Conservation (phyloP, 371 early-diverging fungal genomes). For the Mortierella sp. region DNA sequence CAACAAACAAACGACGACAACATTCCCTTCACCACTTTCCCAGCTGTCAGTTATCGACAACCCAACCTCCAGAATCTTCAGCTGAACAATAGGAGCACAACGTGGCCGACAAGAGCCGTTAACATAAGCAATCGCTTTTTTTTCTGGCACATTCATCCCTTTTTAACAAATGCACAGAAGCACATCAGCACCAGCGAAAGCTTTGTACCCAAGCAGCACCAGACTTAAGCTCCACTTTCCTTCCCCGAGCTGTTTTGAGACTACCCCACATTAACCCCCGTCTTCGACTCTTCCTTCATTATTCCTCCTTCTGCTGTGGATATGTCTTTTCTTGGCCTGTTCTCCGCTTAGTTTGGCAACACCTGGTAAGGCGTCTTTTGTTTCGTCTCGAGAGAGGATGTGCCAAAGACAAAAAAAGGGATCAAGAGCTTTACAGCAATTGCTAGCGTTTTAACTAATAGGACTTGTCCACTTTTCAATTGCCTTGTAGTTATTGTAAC, state of each 20-base stretch:
- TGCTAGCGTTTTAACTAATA: not conserved
- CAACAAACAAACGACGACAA: not conserved
- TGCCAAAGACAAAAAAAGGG: not conserved
- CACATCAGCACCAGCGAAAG: not conserved
- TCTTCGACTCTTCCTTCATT: constrained; percentile 4
- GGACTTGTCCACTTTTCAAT: constrained; percentile 9
- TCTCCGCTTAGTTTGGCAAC: constrained; percentile 83
- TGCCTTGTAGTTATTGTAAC: constrained; percentile 86
- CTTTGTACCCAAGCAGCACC: not conserved
- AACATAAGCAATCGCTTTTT: not conserved
- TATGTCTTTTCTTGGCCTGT: not conserved
- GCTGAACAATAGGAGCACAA: constrained; percentile 1
- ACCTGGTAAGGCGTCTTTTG: constrained; percentile 75
- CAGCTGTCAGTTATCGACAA: not conserved
- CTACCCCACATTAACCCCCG: not conserved
- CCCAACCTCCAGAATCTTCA: not conserved
- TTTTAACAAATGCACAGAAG: not conserved
- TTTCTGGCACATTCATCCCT: not conserved
- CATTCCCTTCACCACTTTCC: not conserved
- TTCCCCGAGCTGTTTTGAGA: too few species aligned
- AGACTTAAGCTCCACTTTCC: not conserved
- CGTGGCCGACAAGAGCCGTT: not conserved
- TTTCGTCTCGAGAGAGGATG: not conserved
- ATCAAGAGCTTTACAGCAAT: not conserved
- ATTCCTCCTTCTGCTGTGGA: constrained; percentile 5